Evolutionary conservation across 768 basidiomycete genomes (phyloP), one percentile per base, ranked within the genome.

Genomic region (Collybiopsis luxurians): DNA sequence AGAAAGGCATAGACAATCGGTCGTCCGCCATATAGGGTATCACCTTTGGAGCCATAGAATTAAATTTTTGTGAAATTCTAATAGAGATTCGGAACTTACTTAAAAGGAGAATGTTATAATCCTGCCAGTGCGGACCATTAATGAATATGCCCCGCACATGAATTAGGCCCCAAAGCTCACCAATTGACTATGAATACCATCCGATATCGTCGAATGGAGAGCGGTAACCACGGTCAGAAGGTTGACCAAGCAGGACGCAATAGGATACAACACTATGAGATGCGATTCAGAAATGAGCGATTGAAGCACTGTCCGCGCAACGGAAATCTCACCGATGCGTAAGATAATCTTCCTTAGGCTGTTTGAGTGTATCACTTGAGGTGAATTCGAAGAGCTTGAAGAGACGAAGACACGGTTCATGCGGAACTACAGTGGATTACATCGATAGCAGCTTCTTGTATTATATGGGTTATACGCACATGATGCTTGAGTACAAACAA

Each of bases 11-110:
- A 63, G 1, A 61, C 42, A 21, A 63, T 49, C 23, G 62, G 55
- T 21, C 62, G 60, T 3, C 62, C 62, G 24, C 62, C 62, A 30
- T 63, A 63, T 7, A 63, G 43, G n/a, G 61, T 59, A 43, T 63
- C 62, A 34, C 62, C 60, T n/a, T n/a, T 63, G 46, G n/a, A 15
- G 44, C 13, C 15, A 15, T 21, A 2, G 24, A 5, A n/a, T 15
- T 50, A 19, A 26, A 34, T 5, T 34, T 34, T 34, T 5, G 12
- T 10, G n/a, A n/a, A n/a, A n/a, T n/a, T 50, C n/a, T 36, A 7
- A 5, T 13, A 23, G 19, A 5, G 15, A 6, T 9, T 24, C 10
- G 19, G 34, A 27, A 55, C 53, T 48, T 48, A 59, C 58, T 59
- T 13, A 59, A 17, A 9, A 59, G 53, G n/a, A 59, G 53, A 11